Conservation (phyloP, 2,329 filamentous ascomycete genomes). For the Clonostachys solani region DNA sequence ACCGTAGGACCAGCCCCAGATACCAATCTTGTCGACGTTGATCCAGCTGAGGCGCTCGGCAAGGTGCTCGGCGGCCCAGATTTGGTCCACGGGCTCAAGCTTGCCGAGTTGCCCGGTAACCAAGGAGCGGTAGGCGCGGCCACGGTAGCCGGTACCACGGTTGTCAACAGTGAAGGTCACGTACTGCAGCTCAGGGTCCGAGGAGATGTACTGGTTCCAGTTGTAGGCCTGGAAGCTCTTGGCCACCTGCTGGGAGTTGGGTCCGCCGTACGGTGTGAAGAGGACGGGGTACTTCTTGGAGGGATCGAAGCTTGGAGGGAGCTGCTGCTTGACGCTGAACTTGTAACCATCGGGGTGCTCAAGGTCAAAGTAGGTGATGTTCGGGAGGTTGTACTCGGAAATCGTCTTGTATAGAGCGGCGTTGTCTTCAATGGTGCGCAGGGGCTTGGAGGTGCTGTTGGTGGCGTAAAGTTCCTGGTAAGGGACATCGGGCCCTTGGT, state of each 20-base stretch:
- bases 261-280: conserved; percentile 66
- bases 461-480: conserved; percentile 63
- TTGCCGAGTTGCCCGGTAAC: conserved; percentile 57
- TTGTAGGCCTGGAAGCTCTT: conserved; percentile 51
- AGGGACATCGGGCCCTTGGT: conserved; percentile 62
- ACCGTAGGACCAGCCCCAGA: conserved; percentile 67
- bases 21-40: conserved; percentile 55
- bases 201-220: conserved; percentile 61
- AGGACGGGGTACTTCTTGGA: conserved; percentile 62
- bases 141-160: conserved; percentile 61
- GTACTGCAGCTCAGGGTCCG: conserved; percentile 64
- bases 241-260: conserved; percentile 55
- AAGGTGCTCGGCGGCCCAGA: conserved; percentile 59
- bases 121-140: conserved; percentile 55
- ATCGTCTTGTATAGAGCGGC: conserved; percentile 50
- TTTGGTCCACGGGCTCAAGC: conserved; percentile 62
- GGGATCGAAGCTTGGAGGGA: conserved; percentile 61
- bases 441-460: conserved; percentile 44
- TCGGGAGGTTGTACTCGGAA: conserved; percentile 56
- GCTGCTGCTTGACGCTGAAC: conserved; percentile 60
- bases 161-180: conserved; percentile 66
- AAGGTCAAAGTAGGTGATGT: conserved; percentile 60
- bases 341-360: conserved; percentile 55
- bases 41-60: conserved; percentile 45
- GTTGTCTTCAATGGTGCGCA: conserved; percentile 58